Evolutionary conservation across 108 stramenopile genomes (phyloP), one percentile per base, ranked within the genome.

Genomic region (Epipyxis sp.): DNA sequence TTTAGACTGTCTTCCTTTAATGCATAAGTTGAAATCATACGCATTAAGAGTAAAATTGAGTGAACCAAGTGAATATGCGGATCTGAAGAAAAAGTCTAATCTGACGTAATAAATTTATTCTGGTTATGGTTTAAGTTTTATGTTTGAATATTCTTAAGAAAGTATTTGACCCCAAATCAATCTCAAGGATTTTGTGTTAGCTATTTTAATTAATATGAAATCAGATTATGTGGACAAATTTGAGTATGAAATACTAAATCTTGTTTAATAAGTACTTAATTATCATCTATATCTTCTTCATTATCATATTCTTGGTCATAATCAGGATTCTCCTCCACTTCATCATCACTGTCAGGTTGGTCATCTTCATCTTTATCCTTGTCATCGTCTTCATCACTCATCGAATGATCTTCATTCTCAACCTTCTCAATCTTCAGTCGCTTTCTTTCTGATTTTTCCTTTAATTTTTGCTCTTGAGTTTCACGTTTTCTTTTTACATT

Each of bases 401-500:
- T 13, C 6, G 27, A 6, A 42, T 42, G 10, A 37, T 74, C n/a
- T 74, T 74, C 71, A 50, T 20, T 6, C n/a, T n/a, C n/a, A 13
- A 20, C 65, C 65, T 13, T 16, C 29, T 25, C 65, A 74, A 10
- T 42, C 46, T 80, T 41, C 41, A 29, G 45, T 0, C n/a, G 40
- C 35, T 44, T 27, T 44, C 27, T 57, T 35, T 74, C 59, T 44
- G 58, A 44, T 42, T 81, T 74, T 0, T 54, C 76, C 40, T 78
- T 39, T 79, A 82, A 42, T 25, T 71, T 44, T 39, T 87, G 80
- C 41, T 84, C 59, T 44, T 79, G 77, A 3, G 65, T 78, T 69
- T 79, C 78, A 61, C 84, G 77, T 32, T 89, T 87, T 39, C 78
- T 46, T 29, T 81, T 79, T 20, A 87, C 87, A 44, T 88, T 84